Evolutionary conservation across 108 stramenopile genomes (phyloP).

Genomic region (Skeletonema tropicum): DNA sequence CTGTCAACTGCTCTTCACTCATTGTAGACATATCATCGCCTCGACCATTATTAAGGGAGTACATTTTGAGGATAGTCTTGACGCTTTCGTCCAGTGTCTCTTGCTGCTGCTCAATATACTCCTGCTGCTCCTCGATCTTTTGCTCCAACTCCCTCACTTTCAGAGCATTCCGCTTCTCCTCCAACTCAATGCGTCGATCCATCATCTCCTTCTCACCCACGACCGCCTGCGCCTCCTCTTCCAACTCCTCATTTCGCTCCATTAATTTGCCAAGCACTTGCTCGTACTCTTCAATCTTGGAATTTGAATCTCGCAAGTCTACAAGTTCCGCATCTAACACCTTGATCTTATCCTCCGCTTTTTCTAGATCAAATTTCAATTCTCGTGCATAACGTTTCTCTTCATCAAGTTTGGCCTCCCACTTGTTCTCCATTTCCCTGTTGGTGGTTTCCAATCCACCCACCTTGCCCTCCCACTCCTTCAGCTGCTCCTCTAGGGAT

Average conservation of each 20-base stretch:
- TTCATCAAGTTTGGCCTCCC: constrained; percentile 42
- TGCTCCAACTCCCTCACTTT: constrained; percentile 44
- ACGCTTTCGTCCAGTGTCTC: constrained; percentile 52
- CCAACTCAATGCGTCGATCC: constrained; percentile 35
- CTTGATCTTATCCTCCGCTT: constrained; percentile 25
- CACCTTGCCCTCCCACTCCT: constrained; percentile 31
- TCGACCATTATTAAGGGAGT: constrained; percentile 42
- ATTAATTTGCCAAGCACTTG: constrained; percentile 45
- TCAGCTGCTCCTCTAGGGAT: constrained; percentile 33
- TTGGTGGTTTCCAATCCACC: constrained; percentile 20
- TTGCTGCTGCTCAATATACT: constrained; percentile 47
- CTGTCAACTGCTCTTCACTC: constrained; percentile 42
- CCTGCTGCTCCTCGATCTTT: constrained; percentile 39
- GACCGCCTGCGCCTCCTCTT: constrained; percentile 27
- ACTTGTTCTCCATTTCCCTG: constrained; percentile 30
- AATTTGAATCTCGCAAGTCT: constrained; percentile 23
- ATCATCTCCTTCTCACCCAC: constrained; percentile 39
- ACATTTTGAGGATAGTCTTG: constrained; percentile 49
- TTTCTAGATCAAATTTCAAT: constrained; percentile 24
- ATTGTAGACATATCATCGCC: constrained; percentile 42
- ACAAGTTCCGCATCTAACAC: constrained; percentile 25
- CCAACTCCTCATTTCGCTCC: constrained; percentile 46
- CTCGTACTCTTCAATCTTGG: constrained; percentile 48
- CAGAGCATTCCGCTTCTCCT: constrained; percentile 29
- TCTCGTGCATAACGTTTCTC: constrained; percentile 32